Conservation (phyloP, 164 flowering plant genomes). For the Tinospora cordifolia region DNA sequence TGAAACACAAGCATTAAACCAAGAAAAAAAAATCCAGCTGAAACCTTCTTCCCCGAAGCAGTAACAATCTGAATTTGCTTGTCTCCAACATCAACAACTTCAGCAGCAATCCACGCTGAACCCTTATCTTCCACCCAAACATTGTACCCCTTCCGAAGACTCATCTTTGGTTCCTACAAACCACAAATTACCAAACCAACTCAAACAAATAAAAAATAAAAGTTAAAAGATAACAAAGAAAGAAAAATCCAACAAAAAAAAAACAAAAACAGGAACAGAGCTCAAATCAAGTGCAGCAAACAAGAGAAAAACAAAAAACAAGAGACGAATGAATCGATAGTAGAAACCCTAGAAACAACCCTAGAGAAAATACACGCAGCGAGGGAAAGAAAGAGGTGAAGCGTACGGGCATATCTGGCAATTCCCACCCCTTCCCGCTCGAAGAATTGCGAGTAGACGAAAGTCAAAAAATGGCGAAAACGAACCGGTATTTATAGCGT, state of each 20-base stretch:
- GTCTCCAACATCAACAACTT: constrained; percentile 43
- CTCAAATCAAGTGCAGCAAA: background rate
- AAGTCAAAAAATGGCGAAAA: constrained; percentile 8
- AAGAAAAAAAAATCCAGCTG: background rate
- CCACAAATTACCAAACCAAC: background rate
- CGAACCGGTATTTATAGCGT: background rate
- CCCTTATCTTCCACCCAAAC: constrained; percentile 83
- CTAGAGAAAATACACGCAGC: constrained; percentile 3
- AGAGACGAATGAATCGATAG: no score
- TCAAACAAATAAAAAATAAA: no score
- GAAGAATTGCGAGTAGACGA: constrained; percentile 5
- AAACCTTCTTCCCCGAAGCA: constrained; percentile 64
- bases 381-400: background rate
- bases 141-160: constrained; percentile 57
- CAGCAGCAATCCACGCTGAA: constrained; percentile 70
- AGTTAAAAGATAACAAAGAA: no score
- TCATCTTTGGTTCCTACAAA: constrained; percentile 38
- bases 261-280: background rate
- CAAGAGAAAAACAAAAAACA: background rate
- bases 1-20: background rate
- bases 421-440: constrained; percentile 19
- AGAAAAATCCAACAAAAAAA: no score
- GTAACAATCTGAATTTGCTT: constrained; percentile 54
- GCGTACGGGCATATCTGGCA: constrained; percentile 14
- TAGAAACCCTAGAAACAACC: constrained; percentile 11